A percentile compares a stretch with the other conserved stretches of the same genome.
These are phyloP conservation scores for Hysterium pulicare DNA, from an alignment of 2,329 filamentous ascomycete species.

Conservation along the genomic window DNA sequence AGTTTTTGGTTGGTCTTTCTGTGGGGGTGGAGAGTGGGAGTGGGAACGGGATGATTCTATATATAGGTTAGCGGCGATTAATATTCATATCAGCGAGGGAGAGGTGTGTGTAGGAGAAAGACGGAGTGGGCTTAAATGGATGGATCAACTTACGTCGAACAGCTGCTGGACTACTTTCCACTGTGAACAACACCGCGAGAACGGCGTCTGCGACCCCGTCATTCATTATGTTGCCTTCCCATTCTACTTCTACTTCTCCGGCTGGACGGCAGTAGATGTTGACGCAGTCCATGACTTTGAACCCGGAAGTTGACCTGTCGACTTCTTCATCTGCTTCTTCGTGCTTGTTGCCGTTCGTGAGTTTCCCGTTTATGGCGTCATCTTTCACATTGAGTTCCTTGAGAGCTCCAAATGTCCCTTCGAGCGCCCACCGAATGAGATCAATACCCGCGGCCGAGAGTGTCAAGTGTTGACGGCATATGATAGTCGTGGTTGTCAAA, in stretches of 20 bases:
- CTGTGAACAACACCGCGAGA: slow-evolving; percentile 85
- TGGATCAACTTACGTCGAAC: slow-evolving; percentile 85
- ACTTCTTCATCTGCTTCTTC: slow-evolving; percentile 66
- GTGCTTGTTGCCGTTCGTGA: slow-evolving; percentile 36
- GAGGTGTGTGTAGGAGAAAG: too few relatives aligned
- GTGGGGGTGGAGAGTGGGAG: slow-evolving; percentile 18
- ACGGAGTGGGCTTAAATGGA: slow-evolving; percentile 4
- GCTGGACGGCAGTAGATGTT: slow-evolving; percentile 72
- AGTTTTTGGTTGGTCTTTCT: slow-evolving; percentile 7
- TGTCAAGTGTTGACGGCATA: slow-evolving; percentile 85
- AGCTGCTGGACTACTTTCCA: slow-evolving; percentile 90
- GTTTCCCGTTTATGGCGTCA: slow-evolving; percentile 31
- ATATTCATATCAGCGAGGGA: too few relatives aligned
- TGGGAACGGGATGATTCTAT: slow-evolving; percentile 37
- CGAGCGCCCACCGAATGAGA: slow-evolving; percentile 87
- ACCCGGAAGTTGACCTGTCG: slow-evolving; percentile 50
- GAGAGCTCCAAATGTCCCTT: slow-evolving; percentile 88
- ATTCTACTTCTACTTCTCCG: slow-evolving; percentile 85
- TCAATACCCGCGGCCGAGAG: slow-evolving; percentile 86
- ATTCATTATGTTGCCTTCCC: slow-evolving; percentile 97
- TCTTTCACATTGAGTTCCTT: slow-evolving; percentile 36
- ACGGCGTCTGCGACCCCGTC: slow-evolving; percentile 97
- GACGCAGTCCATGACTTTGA: slow-evolving; percentile 85
- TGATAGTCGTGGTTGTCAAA: slow-evolving; percentile 91
- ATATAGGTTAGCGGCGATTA: slow-evolving; percentile 10